phyloP scores from a whole-genome alignment of 176 grass and related monocot species.

The sorghum (Sorghum bicolor) region DNA sequence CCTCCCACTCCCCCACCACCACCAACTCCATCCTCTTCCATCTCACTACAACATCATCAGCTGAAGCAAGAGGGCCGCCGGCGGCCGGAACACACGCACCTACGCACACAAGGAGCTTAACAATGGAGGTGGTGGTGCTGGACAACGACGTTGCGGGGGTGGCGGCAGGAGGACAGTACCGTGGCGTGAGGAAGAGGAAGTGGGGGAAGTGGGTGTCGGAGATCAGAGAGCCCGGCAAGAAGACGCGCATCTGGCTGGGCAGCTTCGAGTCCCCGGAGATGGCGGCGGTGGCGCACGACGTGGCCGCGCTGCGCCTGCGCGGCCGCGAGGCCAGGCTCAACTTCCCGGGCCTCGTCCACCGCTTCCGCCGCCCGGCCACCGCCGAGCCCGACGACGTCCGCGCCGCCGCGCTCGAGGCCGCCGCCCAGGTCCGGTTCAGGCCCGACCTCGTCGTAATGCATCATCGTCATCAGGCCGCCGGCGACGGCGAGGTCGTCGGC shows the following conservation, averaged over 20 bases:
- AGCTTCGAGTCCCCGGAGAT: constrained; percentile 96
- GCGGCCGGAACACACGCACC: no score
- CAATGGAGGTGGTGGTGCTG: constrained; percentile 14
- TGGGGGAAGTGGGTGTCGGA: constrained; percentile 97
- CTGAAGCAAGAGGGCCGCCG: no score
- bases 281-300: constrained; percentile 89
- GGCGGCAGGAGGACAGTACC: constrained; percentile 38
- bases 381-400: constrained; percentile 75
- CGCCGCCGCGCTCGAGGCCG: constrained; percentile 80
- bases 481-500: neutral
- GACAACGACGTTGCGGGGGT: neutral
- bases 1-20: constrained; percentile 29
- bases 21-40: neutral
- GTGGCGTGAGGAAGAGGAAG: constrained; percentile 90
- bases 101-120: no score
- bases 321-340: constrained; percentile 71
- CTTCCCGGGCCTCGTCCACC: constrained; percentile 56
- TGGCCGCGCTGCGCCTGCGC: constrained; percentile 63
- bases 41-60: neutral
- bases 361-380: constrained; percentile 60
- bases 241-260: constrained; percentile 93
- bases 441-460: constrained; percentile 31
- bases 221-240: constrained; percentile 98
- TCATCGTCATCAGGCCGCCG: neutral
- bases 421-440: constrained; percentile 40